A percentile compares a stretch with the other conserved stretches of the same genome.
phyloP scores from a whole-genome alignment of 148 eudicot species.

The Rhododendron williamsianum region DNA sequence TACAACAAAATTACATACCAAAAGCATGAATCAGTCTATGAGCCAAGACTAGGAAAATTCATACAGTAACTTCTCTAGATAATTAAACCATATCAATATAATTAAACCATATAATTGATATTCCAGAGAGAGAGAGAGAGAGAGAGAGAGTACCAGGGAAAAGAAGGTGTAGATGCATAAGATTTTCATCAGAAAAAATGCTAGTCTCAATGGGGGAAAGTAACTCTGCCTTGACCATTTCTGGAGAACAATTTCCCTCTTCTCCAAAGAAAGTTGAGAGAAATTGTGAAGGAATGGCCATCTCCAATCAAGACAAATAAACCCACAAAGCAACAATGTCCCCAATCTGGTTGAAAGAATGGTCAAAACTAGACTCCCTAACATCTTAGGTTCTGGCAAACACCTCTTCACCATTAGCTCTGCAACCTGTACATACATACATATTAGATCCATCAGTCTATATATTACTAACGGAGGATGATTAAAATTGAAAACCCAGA shows the following conservation, averaged over 20 bases:
- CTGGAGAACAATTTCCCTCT: conserved; percentile 57
- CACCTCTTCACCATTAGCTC: conserved; percentile 37
- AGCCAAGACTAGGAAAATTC: background rate
- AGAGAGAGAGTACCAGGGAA: conserved; percentile 31
- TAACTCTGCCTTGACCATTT: conserved; percentile 50
- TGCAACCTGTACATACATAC: conserved; percentile 36
- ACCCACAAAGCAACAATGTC: conserved; percentile 61
- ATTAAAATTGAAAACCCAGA: background rate
- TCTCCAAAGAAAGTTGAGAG: conserved; percentile 37
- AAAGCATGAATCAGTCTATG: too few species aligned
- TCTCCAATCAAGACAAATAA: conserved; percentile 39
- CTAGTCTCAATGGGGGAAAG: conserved; percentile 33
- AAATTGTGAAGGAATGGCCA: conserved; percentile 62
- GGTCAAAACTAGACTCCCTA: conserved; percentile 36
- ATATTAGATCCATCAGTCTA: background rate
- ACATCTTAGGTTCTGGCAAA: conserved; percentile 28
- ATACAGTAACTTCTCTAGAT: background rate
- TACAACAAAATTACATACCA: too few species aligned
- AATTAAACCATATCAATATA: too few species aligned
- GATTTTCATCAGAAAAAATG: conserved; percentile 41
- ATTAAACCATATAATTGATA: too few species aligned
- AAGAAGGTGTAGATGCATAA: conserved; percentile 32
- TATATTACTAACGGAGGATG: background rate
- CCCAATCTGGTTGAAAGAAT: conserved; percentile 63
- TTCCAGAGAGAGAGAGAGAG: background rate